Percentiles rank a stretch among this genome's conserved stretches.
phyloP scores from a whole-genome alignment of 768 basidiomycete species.

The Pleurotus tuber-regium region DNA sequence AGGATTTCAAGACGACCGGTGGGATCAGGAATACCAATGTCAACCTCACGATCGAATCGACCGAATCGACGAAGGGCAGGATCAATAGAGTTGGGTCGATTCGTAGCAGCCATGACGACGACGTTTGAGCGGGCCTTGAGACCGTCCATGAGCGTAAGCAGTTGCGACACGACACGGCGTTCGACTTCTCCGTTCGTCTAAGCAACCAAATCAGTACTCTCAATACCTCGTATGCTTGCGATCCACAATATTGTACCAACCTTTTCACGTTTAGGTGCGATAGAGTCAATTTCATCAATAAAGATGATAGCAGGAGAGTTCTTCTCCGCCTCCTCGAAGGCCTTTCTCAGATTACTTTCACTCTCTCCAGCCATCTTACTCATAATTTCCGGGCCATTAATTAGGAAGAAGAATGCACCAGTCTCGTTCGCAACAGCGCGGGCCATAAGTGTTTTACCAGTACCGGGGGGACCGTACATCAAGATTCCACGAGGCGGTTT shows the following conservation, averaged over 20 bases:
- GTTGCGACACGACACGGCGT: constrained; percentile 97
- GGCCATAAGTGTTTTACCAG: constrained; percentile 99
- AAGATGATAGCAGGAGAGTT: constrained; percentile 99
- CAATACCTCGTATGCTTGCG: neutral
- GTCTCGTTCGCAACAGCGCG: constrained; percentile 99
- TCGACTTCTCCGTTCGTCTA: constrained; percentile 99
- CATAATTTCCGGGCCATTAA: constrained; percentile 99
- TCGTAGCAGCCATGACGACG: constrained; percentile 99
- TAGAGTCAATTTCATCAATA: constrained; percentile 99
- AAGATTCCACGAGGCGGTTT: constrained; percentile 99
- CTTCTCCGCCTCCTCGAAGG: constrained; percentile 99
- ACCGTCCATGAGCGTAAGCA: constrained; percentile 98
- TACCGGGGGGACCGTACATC: constrained; percentile 98
- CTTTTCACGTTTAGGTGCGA: constrained; percentile 99
- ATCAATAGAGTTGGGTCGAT: constrained; percentile 98
- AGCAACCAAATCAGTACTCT: neutral
- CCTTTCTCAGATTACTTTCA: constrained; percentile 96
- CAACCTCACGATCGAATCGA: constrained; percentile 98
- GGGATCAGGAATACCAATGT: constrained; percentile 99
- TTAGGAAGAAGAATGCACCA: constrained; percentile 99
- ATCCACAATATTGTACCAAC: constrained; percentile 33
- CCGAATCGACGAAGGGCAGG: constrained; percentile 98
- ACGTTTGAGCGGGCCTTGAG: constrained; percentile 98
- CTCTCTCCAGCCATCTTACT: constrained; percentile 99
- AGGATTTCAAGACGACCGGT: constrained; percentile 99